These are phyloP conservation scores for Linnemannia exigua DNA, from an alignment of 192 early-diverging fungal genomes.

Conservation along the genomic window DNA sequence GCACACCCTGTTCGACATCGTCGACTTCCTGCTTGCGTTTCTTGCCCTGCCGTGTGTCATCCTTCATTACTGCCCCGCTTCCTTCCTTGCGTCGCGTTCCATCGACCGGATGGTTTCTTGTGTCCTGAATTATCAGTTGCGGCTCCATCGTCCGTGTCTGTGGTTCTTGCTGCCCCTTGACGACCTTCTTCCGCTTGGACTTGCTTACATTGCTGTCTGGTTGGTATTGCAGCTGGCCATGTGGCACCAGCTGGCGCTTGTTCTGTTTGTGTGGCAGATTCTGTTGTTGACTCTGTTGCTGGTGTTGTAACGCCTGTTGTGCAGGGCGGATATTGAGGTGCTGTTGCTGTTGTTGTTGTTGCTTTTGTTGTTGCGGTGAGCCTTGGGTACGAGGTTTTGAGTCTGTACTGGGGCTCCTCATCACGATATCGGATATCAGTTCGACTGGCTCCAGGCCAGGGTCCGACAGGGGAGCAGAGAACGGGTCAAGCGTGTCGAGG, in stretches of 20 bases:
- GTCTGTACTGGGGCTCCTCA: not conserved
- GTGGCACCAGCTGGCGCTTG: not conserved
- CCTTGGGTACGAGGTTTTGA: not conserved
- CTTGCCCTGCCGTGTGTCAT: not conserved
- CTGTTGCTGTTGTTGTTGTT: not conserved
- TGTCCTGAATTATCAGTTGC: not conserved
- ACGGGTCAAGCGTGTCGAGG: constrained; percentile 9
- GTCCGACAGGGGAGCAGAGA: not conserved
- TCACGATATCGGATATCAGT: not conserved
- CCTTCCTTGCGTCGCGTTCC: not conserved
- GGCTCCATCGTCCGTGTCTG: not conserved
- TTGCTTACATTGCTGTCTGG: not conserved
- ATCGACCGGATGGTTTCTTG: not conserved
- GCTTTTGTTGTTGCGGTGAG: not conserved
- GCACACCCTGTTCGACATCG: constrained; percentile 19
- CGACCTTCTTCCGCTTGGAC: constrained; percentile 8
- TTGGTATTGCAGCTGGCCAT: not conserved
- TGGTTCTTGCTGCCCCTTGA: not conserved
- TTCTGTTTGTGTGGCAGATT: not conserved
- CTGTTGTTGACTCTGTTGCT: not conserved
- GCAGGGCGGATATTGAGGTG: not conserved
- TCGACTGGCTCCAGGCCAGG: not conserved
- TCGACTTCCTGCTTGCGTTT: constrained; percentile 4
- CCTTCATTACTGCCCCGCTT: not conserved
- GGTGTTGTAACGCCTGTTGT: not conserved